These are phyloP conservation scores for Ophiocordyceps sinensis DNA, from an alignment of 2,329 filamentous ascomycete genomes.

Conservation along the genomic window DNA sequence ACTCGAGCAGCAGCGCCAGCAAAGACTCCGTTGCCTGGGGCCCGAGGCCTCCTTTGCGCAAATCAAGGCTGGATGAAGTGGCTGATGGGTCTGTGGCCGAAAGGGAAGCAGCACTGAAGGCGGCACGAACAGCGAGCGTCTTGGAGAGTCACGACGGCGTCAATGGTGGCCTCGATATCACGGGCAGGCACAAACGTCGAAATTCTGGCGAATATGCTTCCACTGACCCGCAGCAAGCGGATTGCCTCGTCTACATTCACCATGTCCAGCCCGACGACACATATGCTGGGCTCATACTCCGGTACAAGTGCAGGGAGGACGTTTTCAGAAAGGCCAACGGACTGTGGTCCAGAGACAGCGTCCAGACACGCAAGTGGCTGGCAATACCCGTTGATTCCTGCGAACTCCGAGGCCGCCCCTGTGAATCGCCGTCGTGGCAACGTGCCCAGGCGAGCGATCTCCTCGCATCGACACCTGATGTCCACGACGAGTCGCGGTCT, in stretches of 20 bases:
- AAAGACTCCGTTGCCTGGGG: constrained; percentile 27
- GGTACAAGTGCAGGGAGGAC: constrained; percentile 75
- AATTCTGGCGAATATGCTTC: constrained; percentile 48
- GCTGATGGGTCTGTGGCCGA: constrained; percentile 38
- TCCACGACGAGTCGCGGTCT: constrained; percentile 11
- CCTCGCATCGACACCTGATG: constrained; percentile 32
- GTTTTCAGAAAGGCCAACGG: constrained; percentile 78
- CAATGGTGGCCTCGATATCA: constrained; percentile 40
- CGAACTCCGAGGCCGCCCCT: constrained; percentile 61
- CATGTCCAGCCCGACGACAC: constrained; percentile 73
- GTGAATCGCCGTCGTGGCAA: constrained; percentile 33
- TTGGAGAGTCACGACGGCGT: constrained; percentile 47
- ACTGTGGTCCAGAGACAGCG: constrained; percentile 85
- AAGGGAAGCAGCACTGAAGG: constrained; percentile 38
- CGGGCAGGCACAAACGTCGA: constrained; percentile 47
- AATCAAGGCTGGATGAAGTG: constrained; percentile 30
- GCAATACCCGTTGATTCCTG: constrained; percentile 83
- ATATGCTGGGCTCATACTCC: constrained; percentile 78
- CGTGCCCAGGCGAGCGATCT: constrained; percentile 18
- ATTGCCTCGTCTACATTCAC: constrained; percentile 83
- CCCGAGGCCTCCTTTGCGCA: constrained; percentile 27
- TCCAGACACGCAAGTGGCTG: constrained; percentile 70
- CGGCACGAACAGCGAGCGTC: constrained; percentile 42
- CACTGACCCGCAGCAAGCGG: constrained; percentile 45
- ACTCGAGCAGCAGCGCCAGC: constrained; percentile 6